Evolutionary conservation across 2,329 filamentous ascomycete genomes (phyloP).

Genomic region (Fusarium armeniacum): DNA sequence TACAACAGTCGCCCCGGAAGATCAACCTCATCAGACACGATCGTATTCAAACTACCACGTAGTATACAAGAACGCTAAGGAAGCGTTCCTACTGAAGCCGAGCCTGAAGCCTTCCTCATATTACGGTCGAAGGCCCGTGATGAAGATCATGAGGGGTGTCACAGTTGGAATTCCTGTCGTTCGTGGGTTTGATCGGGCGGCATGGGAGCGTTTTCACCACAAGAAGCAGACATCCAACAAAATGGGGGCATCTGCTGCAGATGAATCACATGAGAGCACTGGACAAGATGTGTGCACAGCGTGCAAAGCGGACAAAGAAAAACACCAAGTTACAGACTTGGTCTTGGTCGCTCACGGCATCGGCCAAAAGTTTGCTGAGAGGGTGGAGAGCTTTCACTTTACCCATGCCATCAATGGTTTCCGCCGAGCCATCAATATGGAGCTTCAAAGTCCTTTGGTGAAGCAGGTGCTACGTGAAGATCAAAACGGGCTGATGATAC

Average conservation of each 20-base stretch:
- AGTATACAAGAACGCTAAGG: conserved; percentile 82
- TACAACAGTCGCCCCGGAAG: conserved; percentile 56
- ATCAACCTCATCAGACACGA: conserved; percentile 59
- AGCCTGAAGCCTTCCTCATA: conserved; percentile 87
- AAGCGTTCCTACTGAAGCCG: conserved; percentile 89
- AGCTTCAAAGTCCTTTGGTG: conserved; percentile 81
- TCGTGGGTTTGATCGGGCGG: conserved; percentile 84
- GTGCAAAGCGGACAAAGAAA: conserved; percentile 73
- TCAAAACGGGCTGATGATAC: conserved; percentile 92
- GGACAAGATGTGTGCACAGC: conserved; percentile 62
- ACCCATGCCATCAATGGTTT: conserved; percentile 96
- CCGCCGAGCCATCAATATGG: conserved; percentile 85
- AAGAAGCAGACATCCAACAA: conserved; percentile 57
- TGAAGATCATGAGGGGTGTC: conserved; percentile 85
- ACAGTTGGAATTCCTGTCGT: conserved; percentile 89
- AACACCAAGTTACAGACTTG: conserved; percentile 84
- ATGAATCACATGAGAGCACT: conserved; percentile 51
- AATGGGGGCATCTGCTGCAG: conserved; percentile 46
- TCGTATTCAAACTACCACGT: conserved; percentile 83
- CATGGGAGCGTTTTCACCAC: conserved; percentile 80
- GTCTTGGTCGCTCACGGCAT: conserved; percentile 95
- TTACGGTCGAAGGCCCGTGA: conserved; percentile 83
- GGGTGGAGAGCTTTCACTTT: conserved; percentile 96
- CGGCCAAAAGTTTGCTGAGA: conserved; percentile 93
- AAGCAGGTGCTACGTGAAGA: conserved; percentile 79